phyloP scores from a whole-genome alignment of 345 rosid genomes.

The Xanthoceras sorbifolium region DNA sequence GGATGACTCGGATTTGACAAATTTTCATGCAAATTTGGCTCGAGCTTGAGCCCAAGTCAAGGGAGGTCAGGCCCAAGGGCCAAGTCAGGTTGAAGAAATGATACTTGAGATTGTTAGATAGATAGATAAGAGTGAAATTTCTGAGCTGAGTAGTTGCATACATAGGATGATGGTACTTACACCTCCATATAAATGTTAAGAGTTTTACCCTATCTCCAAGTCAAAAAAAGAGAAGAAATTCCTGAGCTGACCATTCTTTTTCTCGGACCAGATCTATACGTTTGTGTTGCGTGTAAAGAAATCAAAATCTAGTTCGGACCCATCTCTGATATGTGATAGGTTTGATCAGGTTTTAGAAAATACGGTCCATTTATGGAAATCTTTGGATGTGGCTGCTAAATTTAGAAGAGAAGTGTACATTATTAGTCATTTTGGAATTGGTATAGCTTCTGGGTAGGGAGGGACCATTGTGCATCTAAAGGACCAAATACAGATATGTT shows the following conservation, averaged over 20 bases:
- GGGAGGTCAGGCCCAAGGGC: not conserved
- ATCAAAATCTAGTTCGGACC: not conserved
- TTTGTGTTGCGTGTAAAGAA: not conserved
- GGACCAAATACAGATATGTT: not conserved
- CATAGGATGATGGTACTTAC: too few species aligned
- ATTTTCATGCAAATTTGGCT: not conserved
- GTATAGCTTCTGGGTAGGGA: not conserved
- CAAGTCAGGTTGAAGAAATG: not conserved
- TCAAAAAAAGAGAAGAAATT: too few species aligned
- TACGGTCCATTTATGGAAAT: not conserved
- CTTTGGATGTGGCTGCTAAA: not conserved
- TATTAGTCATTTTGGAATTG: not conserved
- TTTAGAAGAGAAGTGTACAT: not conserved
- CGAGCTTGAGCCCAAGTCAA: not conserved
- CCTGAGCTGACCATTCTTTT: not conserved
- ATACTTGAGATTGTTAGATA: not conserved
- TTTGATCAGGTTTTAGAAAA: not conserved
- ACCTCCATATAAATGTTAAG: too few species aligned
- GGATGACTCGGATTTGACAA: not conserved
- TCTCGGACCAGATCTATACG: not conserved
- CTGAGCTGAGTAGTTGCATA: too few species aligned
- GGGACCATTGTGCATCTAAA: slow-evolving; percentile 7
- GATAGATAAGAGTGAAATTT: too few species aligned
- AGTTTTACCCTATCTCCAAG: too few species aligned
- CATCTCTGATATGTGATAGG: not conserved